These are phyloP conservation scores for Irpex sp. DNA, from an alignment of 1,284 basidiomycete genomes.

Conservation along the genomic window DNA sequence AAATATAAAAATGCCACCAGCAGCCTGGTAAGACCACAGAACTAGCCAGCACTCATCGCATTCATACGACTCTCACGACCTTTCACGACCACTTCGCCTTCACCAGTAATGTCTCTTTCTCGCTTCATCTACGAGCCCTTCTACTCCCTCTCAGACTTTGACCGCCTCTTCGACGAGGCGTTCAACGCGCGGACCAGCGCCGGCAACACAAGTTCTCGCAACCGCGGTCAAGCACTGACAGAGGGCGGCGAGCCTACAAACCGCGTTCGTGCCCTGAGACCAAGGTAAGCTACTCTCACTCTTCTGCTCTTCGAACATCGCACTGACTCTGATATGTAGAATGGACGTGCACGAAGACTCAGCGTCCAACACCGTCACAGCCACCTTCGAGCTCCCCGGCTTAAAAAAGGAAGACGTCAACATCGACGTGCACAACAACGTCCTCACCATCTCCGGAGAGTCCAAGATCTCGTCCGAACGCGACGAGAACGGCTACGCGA, in stretches of 20 bases:
- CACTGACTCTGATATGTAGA: conserved; percentile 21
- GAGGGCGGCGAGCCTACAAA: neutral
- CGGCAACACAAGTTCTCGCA: neutral
- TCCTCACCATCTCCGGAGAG: conserved; percentile 41
- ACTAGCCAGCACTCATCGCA: neutral
- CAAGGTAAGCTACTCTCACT: conserved; percentile 3
- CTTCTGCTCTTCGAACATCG: neutral
- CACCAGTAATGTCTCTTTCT: conserved; percentile 6
- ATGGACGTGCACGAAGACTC: conserved; percentile 45
- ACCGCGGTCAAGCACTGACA: neutral
- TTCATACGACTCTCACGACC: neutral
- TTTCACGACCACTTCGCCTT: neutral
- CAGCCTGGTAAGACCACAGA: neutral
- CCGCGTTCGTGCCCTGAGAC: neutral
- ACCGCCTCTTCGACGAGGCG: conserved; percentile 9
- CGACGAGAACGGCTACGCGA: conserved; percentile 37
- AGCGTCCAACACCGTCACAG: conserved; percentile 38
- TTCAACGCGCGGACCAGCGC: conserved; percentile 6
- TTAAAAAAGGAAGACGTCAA: conserved; percentile 37
- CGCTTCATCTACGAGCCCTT: conserved; percentile 11
- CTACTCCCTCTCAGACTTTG: conserved; percentile 11
- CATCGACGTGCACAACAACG: conserved; percentile 39
- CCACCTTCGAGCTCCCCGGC: conserved; percentile 46
- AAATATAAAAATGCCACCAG: neutral
- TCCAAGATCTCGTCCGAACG: conserved; percentile 22